Evolutionary conservation across 495 filamentous ascomycete species (phyloP), one percentile per base, ranked within the genome.

Genomic region (Aspergillus hancockii): DNA sequence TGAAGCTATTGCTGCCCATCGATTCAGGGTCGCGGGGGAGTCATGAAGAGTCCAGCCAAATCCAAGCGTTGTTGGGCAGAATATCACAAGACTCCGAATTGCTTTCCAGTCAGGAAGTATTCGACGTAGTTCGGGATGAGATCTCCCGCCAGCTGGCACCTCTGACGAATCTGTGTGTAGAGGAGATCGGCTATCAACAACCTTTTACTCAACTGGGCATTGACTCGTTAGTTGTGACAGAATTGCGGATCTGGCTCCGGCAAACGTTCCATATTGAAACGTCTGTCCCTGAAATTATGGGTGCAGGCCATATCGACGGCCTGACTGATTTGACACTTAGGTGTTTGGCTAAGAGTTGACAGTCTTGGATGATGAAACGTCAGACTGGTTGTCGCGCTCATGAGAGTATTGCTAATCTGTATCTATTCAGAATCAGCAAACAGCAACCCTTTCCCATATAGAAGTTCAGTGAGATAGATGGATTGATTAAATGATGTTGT

Each of bases 231-330:
- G 51, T 54, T 16, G 50, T 49, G 13, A 43, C 53, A 8, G 50
- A 59, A 50, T 53, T 59, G n/a, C 50, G 57, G 12, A 59, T 45
- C 8, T 59, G 57, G 57, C 8, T 59, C 8, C 22, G 21, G 28
- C 32, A 38, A 3, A 46, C 18, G 28, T 47, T 59, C 21, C 47
- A 47, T 2, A 52, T 59, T 18, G 40, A 54, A 14, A 22, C 32
- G 2, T 25, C 14, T 7, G 31, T 21, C 8, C 10, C 50, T 38
- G 57, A 59, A 31, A 59, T 59, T 31, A 23, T 52, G 18, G 12
- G 23, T 4, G 31, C 49, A 2, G 49, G 49, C 28, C 23, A 31
- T 19, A 25, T 51, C 3, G 23, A 28, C 13, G 23, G 49, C 16
- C 13, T 51, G 19, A 31, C 23, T 8, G 13, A 51, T 8, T 14